Conservation (phyloP, 345 rosid species). For the Eucalyptus sideroxylon region DNA sequence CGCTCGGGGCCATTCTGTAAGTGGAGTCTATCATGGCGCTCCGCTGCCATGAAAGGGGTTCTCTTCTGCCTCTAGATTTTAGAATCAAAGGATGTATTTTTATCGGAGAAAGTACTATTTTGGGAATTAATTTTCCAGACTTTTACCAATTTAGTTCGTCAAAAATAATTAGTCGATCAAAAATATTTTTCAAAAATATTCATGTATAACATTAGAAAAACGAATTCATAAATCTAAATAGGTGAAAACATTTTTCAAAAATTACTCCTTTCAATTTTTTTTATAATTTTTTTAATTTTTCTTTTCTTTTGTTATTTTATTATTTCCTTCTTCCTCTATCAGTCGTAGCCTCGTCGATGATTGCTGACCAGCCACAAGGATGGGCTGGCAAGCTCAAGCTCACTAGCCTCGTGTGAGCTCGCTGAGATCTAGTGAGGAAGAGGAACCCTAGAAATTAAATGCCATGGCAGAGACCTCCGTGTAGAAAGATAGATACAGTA, state of each 20-base stretch:
- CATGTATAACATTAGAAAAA: no score
- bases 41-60: neutral
- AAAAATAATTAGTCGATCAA: no score
- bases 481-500: neutral
- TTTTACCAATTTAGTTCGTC: neutral
- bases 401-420: neutral
- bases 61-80: neutral
- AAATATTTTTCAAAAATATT: no score
- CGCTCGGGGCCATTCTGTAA: no score
- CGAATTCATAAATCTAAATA: neutral
- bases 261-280: neutral
- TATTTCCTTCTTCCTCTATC: neutral
- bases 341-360: rapidly evolving
- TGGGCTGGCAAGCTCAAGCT: neutral
- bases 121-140: no score
- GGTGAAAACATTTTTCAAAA: no score
- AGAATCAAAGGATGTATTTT: neutral
- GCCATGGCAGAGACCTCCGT: neutral
- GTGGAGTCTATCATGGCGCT: neutral
- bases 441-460: neutral
- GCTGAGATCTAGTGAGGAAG: neutral
- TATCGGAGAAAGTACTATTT: neutral
- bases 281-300: no score
- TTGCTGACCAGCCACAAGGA: neutral
- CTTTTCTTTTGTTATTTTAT: no score